phyloP scores from a whole-genome alignment of 768 basidiomycete genomes.

The Panaeolus papilionaceus region DNA sequence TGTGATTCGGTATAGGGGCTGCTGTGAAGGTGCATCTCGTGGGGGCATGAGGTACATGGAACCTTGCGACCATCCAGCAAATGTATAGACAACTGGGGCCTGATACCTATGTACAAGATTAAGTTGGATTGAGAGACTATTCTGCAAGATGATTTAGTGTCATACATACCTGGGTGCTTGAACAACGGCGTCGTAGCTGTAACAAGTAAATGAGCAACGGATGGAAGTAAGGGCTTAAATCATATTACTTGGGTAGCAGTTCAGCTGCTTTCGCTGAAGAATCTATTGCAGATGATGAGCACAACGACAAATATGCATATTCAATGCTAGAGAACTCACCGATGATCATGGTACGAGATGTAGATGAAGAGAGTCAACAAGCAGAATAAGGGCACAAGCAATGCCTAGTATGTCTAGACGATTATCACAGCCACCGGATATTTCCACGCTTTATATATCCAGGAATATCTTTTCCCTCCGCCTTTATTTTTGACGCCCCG shows the following conservation, averaged over 20 bases:
- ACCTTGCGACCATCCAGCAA: constrained; percentile 41
- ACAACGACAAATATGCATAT: not conserved
- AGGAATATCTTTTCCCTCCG: not conserved
- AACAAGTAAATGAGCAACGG: not conserved
- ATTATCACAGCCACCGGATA: constrained; percentile 9
- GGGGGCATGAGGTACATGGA: constrained; percentile 47
- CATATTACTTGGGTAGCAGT: constrained; percentile 9
- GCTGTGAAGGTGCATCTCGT: constrained; percentile 26
- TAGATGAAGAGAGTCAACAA: constrained; percentile 10
- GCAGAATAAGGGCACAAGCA: constrained; percentile 10
- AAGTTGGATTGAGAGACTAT: not conserved
- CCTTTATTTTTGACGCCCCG: constrained; percentile 5
- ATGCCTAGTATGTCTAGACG: not conserved
- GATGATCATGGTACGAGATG: constrained; percentile 15
- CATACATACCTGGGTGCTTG: constrained; percentile 3
- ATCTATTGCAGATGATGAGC: not conserved
- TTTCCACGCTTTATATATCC: constrained; percentile 9
- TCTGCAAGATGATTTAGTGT: not conserved
- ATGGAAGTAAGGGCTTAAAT: not conserved
- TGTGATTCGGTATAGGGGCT: constrained; percentile 48
- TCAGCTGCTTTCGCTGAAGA: constrained; percentile 12
- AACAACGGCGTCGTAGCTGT: constrained; percentile 14
- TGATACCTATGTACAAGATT: constrained; percentile 6
- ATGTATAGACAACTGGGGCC: constrained; percentile 45
- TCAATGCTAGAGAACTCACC: not conserved